These are phyloP conservation scores for Gossypium armourianum DNA, from an alignment of 441 rosid genomes.

Conservation along the genomic window DNA sequence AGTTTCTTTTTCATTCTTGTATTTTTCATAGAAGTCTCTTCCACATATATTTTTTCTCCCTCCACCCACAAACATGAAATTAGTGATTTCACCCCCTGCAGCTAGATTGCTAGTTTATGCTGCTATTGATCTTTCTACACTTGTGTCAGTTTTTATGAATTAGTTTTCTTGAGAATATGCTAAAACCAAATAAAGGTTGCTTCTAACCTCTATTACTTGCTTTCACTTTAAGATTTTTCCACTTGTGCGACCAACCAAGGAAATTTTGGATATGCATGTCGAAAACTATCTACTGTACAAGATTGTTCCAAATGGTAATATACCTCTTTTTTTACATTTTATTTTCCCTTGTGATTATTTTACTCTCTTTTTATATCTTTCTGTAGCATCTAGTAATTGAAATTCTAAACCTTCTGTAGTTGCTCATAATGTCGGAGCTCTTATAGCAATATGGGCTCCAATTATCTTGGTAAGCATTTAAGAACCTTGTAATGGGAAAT, in stretches of 20 bases:
- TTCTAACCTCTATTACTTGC: conserved; percentile 4
- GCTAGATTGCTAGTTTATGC: background rate
- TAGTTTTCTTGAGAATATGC: background rate
- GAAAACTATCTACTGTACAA: conserved; percentile 67
- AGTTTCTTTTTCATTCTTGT: background rate
- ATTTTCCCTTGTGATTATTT: background rate
- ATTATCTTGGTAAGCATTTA: conserved; percentile 47
- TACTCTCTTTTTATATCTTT: conserved; percentile 7
- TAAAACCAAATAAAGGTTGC: background rate
- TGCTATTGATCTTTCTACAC: conserved; percentile 9
- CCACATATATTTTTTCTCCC: background rate
- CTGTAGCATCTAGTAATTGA: conserved; percentile 16
- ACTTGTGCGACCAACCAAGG: conserved; percentile 60
- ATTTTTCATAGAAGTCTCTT: background rate
- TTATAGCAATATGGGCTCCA: conserved; percentile 91
- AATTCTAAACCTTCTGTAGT: conserved; percentile 36
- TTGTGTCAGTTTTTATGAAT: background rate
- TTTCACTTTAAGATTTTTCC: conserved; percentile 28
- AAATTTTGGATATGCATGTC: conserved; percentile 49
- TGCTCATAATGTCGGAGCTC: conserved; percentile 64
- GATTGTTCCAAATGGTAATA: conserved; percentile 67
- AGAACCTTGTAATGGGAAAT: background rate
- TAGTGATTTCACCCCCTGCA: background rate
- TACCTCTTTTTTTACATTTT: background rate
- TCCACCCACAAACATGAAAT: background rate